phyloP scores from a whole-genome alignment of 1,284 basidiomycete species.

The Acaromyces ingoldii region DNA sequence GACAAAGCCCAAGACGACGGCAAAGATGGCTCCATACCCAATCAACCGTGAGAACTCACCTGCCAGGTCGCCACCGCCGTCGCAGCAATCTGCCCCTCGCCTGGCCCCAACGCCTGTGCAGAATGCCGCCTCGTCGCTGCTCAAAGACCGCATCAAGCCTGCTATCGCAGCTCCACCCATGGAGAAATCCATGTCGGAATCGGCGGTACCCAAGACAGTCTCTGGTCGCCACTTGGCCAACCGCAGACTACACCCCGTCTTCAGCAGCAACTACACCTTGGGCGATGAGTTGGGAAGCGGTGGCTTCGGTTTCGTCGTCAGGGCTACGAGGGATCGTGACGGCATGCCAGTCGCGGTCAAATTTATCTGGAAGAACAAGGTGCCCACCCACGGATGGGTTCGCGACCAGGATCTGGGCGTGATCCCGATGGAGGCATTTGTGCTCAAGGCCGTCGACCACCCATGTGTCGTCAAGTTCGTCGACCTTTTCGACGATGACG shows the following conservation, averaged over 20 bases:
- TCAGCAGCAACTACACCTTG: constrained; percentile 65
- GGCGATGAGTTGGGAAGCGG: constrained; percentile 73
- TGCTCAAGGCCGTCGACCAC: constrained; percentile 70
- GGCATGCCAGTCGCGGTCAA: constrained; percentile 80
- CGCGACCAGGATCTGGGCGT: constrained; percentile 56
- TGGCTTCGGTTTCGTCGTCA: constrained; percentile 79
- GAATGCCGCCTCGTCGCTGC: constrained; percentile 15
- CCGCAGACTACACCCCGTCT: constrained; percentile 64
- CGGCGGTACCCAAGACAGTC: constrained; percentile 22
- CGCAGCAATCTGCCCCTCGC: constrained; percentile 11
- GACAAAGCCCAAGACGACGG: constrained; percentile 18
- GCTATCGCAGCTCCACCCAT: constrained; percentile 61
- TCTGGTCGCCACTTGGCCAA: constrained; percentile 34
- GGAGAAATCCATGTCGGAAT: constrained; percentile 36
- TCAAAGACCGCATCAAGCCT: constrained; percentile 26
- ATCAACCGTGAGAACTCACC: too few species aligned
- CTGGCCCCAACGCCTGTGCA: constrained; percentile 5
- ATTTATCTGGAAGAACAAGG: constrained; percentile 80
- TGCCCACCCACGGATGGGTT: constrained; percentile 74
- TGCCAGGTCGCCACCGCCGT: too few species aligned
- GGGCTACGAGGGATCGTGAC: constrained; percentile 44
- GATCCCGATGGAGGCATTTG: constrained; percentile 73
- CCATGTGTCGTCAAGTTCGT: constrained; percentile 75
- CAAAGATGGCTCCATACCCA: constrained; percentile 26
- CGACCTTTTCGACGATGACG: constrained; percentile 73